Base-by-base conservation (phyloP, 345 rosid genomes). In the Corchorus capsularis region DNA sequence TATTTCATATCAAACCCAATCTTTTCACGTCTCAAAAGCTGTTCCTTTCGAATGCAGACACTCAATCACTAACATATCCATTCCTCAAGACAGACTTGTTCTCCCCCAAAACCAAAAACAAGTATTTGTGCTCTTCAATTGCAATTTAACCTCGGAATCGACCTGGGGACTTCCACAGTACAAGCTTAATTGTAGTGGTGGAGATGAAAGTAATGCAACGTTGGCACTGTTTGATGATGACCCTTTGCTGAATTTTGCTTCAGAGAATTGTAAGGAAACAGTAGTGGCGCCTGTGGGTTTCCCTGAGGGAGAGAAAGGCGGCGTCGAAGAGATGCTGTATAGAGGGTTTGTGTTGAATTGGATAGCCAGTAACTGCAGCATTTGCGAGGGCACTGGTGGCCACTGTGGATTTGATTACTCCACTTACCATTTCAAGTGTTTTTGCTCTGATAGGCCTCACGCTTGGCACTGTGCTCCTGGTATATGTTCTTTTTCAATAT, bases 311-410 rank as follows among this genome's bases (percentile, higher is more conserved):
- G 46, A 69, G 2, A 0, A 4, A 8, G 64, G 27, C 3, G 64
- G 27, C 3, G 49, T 63, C 4, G 73, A 3, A 53, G 52, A 16
- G 12, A 46, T 66, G 50, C 8, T 87, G 43, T 56, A 71, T 1
- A 63, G 64, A 11, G 91, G 89, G 72, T 89, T 87, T 71, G 4
- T 72, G 83, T 5, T 87, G 85, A 76, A 59, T 3, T 89, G 88
- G 93, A 66, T 3, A 22, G 91, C 86, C 19, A 85, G 84, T 61
- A 2, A 83, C 53, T 89, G 93, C 68, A 79, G 78, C 59, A 4
- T n/a, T 0, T 87, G 93, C 63, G 41, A 71, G 32, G 0, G 0
- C 1, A 86, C 86, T 60, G 91, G 89, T 0, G 93, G 93, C 52
- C 74, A 34, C 81, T 89, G 93, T 39, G 93, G 93, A 4, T 81